These are phyloP conservation scores for Phytophthora multivora DNA, from an alignment of 352 stramenopile species.

Conservation along the genomic window DNA sequence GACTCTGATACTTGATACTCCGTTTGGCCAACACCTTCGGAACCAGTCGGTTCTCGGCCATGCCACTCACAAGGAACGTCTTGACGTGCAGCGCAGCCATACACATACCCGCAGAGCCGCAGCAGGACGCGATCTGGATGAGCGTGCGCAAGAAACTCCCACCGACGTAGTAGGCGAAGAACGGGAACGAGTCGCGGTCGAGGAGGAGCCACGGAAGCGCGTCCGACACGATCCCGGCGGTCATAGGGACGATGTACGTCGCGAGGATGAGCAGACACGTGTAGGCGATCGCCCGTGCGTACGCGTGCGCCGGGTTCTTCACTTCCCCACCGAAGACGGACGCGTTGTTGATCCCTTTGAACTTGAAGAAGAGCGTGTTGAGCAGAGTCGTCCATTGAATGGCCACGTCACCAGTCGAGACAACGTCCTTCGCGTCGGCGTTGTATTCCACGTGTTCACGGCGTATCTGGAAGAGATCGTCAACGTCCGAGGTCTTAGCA, in stretches of 20 bases:
- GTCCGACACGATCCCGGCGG: constrained; percentile 73
- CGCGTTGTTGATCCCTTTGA: constrained; percentile 93
- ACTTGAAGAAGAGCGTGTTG: constrained; percentile 97
- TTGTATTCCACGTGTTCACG: constrained; percentile 32
- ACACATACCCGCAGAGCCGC: constrained; percentile 88
- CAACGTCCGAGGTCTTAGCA: constrained; percentile 26
- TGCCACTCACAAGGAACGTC: constrained; percentile 82
- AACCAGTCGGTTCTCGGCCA: constrained; percentile 85
- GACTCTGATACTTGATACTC: constrained; percentile 41
- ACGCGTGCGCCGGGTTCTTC: constrained; percentile 79
- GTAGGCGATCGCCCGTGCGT: constrained; percentile 85
- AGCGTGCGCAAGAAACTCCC: constrained; percentile 83
- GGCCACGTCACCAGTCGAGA: constrained; percentile 35
- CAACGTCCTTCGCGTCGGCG: constrained; percentile 17
- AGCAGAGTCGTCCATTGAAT: constrained; percentile 88
- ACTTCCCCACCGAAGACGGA: constrained; percentile 93
- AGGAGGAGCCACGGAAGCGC: constrained; percentile 73
- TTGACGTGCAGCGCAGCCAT: constrained; percentile 91
- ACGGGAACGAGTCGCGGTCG: constrained; percentile 87
- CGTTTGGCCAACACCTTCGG: constrained; percentile 78
- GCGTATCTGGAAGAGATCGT: constrained; percentile 53
- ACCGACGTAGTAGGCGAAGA: constrained; percentile 80
- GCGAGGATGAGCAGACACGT: constrained; percentile 78
- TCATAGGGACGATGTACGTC: constrained; percentile 91
- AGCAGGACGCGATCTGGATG: constrained; percentile 77